Percentiles rank a stretch among this genome's conserved stretches.
phyloP scores from a whole-genome alignment of 129 eudicot species.

The Glebionis coronaria region DNA sequence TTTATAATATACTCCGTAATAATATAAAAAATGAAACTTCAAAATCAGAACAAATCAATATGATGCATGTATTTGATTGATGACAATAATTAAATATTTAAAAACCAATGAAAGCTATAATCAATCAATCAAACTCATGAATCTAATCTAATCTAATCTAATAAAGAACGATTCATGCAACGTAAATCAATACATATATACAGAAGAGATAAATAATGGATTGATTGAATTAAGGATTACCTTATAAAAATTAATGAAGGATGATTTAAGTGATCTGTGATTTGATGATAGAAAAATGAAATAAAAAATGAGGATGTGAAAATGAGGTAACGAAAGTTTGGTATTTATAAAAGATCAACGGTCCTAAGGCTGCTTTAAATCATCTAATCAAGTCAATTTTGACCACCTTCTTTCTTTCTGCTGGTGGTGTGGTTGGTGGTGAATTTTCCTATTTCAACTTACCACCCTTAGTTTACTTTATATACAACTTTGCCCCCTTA shows the following conservation, averaged over 20 bases:
- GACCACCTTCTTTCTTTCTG: slow-evolving; percentile 11
- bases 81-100: too few species aligned
- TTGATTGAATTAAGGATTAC: slow-evolving; percentile 14
- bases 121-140: too few species aligned
- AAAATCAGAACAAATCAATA: too few species aligned
- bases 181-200: too few species aligned
- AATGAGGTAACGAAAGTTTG: slow-evolving; percentile 6
- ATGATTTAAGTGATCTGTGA: slow-evolving; percentile 18
- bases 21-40: too few species aligned
- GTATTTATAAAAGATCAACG: slow-evolving; percentile 16
- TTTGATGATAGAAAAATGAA: background rate
- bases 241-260: background rate
- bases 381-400: slow-evolving; percentile 27
- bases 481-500: background rate
- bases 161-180: slow-evolving; percentile 2
- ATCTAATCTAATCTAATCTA: slow-evolving; percentile 1
- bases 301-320: slow-evolving; percentile 16
- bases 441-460: background rate
- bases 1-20: too few species aligned
- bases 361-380: slow-evolving; percentile 13
- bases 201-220: slow-evolving; percentile 2
- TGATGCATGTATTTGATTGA: too few species aligned
- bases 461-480: background rate
- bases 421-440: slow-evolving; percentile 33
- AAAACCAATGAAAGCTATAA: too few species aligned